Conservation (phyloP, 2,329 filamentous ascomycete species). For the Thelonectria rubi region DNA sequence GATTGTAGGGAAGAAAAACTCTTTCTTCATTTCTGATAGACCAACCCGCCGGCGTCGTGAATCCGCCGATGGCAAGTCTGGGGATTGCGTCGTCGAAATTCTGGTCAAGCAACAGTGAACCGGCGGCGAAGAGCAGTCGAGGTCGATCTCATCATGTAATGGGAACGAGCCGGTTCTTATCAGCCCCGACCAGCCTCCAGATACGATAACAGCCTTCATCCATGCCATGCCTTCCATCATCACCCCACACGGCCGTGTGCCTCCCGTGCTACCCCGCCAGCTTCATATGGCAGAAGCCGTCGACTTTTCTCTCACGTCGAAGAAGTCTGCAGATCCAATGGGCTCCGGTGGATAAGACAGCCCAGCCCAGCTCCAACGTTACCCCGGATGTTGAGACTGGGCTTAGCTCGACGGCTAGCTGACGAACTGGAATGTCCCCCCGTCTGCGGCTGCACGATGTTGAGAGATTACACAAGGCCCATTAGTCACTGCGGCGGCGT, state of each 20-base stretch:
- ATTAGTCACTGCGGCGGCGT: constrained; percentile 7
- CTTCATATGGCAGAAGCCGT: neutral
- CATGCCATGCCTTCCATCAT: neutral
- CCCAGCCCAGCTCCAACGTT: neutral
- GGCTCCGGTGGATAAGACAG: neutral
- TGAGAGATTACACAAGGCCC: constrained; percentile 9
- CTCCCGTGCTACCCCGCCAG: constrained; percentile 8
- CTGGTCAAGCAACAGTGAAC: neutral
- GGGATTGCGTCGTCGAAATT: neutral
- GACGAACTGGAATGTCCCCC: neutral
- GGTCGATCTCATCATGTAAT: constrained; percentile 20
- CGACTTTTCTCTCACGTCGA: too few species aligned
- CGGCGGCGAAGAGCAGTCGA: neutral
- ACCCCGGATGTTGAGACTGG: constrained; percentile 5
- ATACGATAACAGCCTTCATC: neutral
- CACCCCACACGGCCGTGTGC: constrained; percentile 8
- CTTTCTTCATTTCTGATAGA: neutral
- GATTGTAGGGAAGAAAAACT: neutral
- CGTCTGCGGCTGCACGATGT: neutral
- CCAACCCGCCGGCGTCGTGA: neutral
- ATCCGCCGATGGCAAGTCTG: neutral
- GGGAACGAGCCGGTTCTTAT: constrained; percentile 11
- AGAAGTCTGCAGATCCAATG: neutral
- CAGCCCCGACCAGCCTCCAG: neutral
- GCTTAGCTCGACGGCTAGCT: neutral